Conservation (phyloP, 1,284 basidiomycete species). For the Coniferiporia sulphurascens region DNA sequence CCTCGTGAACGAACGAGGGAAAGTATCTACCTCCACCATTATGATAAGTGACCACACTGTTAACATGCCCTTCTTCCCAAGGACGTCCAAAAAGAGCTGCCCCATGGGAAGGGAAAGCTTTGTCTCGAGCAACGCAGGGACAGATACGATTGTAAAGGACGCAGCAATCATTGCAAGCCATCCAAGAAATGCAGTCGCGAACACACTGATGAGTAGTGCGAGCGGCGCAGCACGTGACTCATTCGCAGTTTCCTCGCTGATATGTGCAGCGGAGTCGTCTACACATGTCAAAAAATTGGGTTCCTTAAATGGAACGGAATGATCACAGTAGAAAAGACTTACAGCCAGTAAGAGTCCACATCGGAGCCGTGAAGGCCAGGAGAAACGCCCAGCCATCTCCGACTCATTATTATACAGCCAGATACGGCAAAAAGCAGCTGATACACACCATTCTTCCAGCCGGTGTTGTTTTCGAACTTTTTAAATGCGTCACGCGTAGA, state of each 20-base stretch:
- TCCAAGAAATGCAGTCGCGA: slow-evolving; percentile 54
- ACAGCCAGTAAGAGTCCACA: slow-evolving; percentile 79
- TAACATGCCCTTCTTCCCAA: slow-evolving; percentile 68
- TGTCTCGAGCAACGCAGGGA: slow-evolving; percentile 44
- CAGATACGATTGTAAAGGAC: slow-evolving; percentile 58
- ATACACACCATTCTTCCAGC: slow-evolving; percentile 53
- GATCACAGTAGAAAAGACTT: neutral
- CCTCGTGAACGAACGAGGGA: neutral
- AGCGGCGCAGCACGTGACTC: slow-evolving; percentile 67
- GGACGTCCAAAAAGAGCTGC: slow-evolving; percentile 58
- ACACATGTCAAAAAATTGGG: neutral
- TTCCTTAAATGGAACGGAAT: slow-evolving; percentile 21
- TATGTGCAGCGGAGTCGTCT: slow-evolving; percentile 73
- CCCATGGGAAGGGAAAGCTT: slow-evolving; percentile 64
- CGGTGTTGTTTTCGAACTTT: slow-evolving; percentile 65
- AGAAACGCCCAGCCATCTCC: slow-evolving; percentile 70
- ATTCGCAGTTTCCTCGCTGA: slow-evolving; percentile 67
- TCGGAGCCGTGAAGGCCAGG: slow-evolving; percentile 64
- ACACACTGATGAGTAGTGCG: slow-evolving; percentile 66
- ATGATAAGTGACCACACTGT: slow-evolving; percentile 67
- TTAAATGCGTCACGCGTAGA: slow-evolving; percentile 66
- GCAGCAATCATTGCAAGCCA: slow-evolving; percentile 61
- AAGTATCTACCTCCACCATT: slow-evolving; percentile 51
- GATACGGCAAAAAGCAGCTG: neutral
- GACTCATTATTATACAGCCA: neutral